A percentile compares a stretch with the other conserved stretches of the same genome.
phyloP scores from a whole-genome alignment of 352 stramenopile species.

The Pythium periplocum region DNA sequence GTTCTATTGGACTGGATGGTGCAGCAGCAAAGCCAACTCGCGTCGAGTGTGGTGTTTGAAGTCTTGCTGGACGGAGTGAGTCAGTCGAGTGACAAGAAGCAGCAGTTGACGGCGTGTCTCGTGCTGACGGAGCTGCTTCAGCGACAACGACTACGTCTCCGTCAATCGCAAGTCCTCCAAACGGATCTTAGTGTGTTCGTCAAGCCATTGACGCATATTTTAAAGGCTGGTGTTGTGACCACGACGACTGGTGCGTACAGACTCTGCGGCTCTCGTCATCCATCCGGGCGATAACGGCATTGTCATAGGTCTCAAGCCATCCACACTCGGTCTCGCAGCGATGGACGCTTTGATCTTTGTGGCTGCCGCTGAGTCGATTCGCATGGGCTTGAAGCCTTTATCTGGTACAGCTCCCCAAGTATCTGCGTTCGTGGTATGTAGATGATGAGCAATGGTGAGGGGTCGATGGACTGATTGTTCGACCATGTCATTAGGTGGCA shows the following conservation, averaged over 20 bases:
- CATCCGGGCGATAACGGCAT: too few relatives aligned
- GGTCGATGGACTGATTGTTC: too few relatives aligned
- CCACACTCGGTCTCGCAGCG: constrained; percentile 42
- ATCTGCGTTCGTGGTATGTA: too few relatives aligned
- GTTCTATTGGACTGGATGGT: constrained; percentile 54
- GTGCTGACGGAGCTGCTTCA: constrained; percentile 60
- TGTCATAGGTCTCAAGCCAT: constrained; percentile 28
- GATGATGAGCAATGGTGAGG: too few relatives aligned
- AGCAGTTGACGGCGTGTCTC: constrained; percentile 48
- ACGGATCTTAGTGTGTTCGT: constrained; percentile 1
- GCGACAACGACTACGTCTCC: constrained; percentile 9
- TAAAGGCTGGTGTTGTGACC: constrained; percentile 1
- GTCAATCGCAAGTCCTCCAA: not conserved
- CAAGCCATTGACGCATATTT: constrained; percentile 3
- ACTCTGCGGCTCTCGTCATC: not conserved
- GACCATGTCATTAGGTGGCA: too few relatives aligned
- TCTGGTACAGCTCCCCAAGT: too few relatives aligned
- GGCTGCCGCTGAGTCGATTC: constrained; percentile 19
- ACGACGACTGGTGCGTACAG: not conserved
- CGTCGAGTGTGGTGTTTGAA: constrained; percentile 19
- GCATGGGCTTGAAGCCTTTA: too few relatives aligned
- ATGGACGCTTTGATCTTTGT: constrained; percentile 50
- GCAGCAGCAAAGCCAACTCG: not conserved
- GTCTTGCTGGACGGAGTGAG: constrained; percentile 33
- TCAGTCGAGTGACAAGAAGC: constrained; percentile 27